Evolutionary conservation across 2,329 filamentous ascomycete species (phyloP).

Genomic region (Tolypocladium inflatum): DNA sequence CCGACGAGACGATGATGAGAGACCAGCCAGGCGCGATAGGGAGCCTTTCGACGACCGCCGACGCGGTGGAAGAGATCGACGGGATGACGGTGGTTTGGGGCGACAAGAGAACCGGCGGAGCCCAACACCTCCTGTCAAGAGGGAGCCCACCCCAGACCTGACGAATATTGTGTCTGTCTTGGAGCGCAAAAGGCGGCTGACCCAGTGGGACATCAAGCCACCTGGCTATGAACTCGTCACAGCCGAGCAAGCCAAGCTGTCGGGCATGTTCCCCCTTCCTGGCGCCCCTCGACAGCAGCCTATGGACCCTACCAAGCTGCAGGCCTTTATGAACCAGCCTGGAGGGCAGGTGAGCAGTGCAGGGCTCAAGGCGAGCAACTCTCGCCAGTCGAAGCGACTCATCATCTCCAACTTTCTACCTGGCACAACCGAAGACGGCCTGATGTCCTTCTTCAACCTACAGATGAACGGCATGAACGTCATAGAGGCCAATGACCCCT

Average conservation of each 20-base stretch:
- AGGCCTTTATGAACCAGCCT: constrained; percentile 92
- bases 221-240: constrained; percentile 97
- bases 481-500: constrained; percentile 74
- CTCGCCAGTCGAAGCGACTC: constrained; percentile 87
- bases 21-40: constrained; percentile 47
- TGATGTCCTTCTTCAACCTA: constrained; percentile 86
- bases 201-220: constrained; percentile 99
- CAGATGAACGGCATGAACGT: constrained; percentile 97
- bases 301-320: constrained; percentile 88
- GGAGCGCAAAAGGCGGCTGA: constrained; percentile 83
- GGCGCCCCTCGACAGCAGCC: constrained; percentile 90
- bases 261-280: constrained; percentile 96
- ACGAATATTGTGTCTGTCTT: constrained; percentile 75
- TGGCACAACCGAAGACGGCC: constrained; percentile 61
- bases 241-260: constrained; percentile 95
- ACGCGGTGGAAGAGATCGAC: constrained; percentile 37
- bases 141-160: constrained; percentile 91
- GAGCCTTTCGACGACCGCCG: constrained; percentile 42
- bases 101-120: constrained; percentile 56
- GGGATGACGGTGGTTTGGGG: constrained; percentile 26
- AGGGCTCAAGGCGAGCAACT: constrained; percentile 85
- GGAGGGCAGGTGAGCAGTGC: constrained; percentile 60
- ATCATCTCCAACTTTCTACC: constrained; percentile 76
- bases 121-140: constrained; percentile 74
- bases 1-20: constrained; percentile 56